phyloP scores from a whole-genome alignment of 768 basidiomycete genomes.

The Kwoniella pini region DNA sequence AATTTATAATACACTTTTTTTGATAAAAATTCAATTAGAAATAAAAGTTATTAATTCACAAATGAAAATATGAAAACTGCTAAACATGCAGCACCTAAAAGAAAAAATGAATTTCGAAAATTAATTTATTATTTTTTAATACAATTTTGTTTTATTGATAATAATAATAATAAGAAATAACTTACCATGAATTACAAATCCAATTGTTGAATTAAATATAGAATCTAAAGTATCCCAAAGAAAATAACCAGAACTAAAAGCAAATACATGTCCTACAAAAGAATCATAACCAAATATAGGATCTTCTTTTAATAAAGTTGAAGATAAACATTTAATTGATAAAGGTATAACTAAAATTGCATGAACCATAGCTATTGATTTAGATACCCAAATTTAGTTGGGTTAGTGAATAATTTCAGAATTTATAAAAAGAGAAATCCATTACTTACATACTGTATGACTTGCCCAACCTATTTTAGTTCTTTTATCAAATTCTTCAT shows the following conservation, averaged over 20 bases:
- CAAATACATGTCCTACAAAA: slow-evolving; percentile 62
- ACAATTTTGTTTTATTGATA: too few relatives aligned
- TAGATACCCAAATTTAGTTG: too few relatives aligned
- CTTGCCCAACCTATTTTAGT: slow-evolving; percentile 25
- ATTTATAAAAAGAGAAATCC: too few relatives aligned
- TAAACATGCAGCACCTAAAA: slow-evolving; percentile 64
- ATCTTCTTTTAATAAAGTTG: slow-evolving; percentile 61
- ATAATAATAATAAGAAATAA: neutral
- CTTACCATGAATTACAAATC: slow-evolving; percentile 75
- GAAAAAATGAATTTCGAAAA: too few relatives aligned
- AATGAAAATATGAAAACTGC: slow-evolving; percentile 69
- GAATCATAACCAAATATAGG: slow-evolving; percentile 76
- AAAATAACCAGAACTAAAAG: slow-evolving; percentile 72
- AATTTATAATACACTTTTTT: too few relatives aligned
- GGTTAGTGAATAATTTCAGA: too few relatives aligned
- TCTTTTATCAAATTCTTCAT: slow-evolving; percentile 21
- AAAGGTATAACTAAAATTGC: slow-evolving; percentile 68
- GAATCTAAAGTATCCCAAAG: slow-evolving; percentile 78
- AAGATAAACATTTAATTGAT: slow-evolving; percentile 62
- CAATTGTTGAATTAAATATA: slow-evolving; percentile 68
- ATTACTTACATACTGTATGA: slow-evolving; percentile 35
- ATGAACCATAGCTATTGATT: slow-evolving; percentile 64
- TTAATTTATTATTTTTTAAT: too few relatives aligned
- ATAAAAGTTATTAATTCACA: slow-evolving; percentile 57
- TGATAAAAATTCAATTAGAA: too few relatives aligned